These are phyloP conservation scores for Zygosaccharomyces bisporus DNA, from an alignment of 805 yeast species.

Conservation along the genomic window DNA sequence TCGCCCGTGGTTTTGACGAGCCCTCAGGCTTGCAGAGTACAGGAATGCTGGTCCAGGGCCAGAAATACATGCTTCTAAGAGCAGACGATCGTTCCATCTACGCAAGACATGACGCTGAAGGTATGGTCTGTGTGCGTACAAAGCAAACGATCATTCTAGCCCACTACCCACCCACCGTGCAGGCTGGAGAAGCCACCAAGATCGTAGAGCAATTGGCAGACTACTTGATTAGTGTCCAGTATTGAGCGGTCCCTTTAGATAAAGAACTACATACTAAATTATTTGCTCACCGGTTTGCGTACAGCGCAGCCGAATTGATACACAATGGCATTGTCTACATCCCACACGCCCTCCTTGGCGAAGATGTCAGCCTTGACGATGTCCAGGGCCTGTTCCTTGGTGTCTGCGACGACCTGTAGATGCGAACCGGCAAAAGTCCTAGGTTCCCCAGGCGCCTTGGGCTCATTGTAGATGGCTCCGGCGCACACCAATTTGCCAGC, in stretches of 20 bases:
- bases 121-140: constrained; percentile 87
- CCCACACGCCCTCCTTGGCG: constrained; percentile 70
- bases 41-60: constrained; percentile 82
- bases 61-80: constrained; percentile 80
- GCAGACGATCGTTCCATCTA: constrained; percentile 93
- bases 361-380: constrained; percentile 62
- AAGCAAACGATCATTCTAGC: constrained; percentile 88
- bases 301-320: constrained; percentile 51
- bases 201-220: constrained; percentile 96
- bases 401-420: constrained; percentile 58
- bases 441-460: constrained; percentile 40
- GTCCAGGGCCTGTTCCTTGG: constrained; percentile 61
- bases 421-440: constrained; percentile 65
- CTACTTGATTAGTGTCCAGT: constrained; percentile 83
- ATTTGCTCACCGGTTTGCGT: constrained; percentile 38
- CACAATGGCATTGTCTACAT: constrained; percentile 55
- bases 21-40: constrained; percentile 74
- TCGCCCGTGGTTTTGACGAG: constrained; percentile 77
- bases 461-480: constrained; percentile 51
- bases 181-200: constrained; percentile 92
- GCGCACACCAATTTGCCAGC: constrained; percentile 45
- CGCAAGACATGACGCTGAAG: constrained; percentile 87
- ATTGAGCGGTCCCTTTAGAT: constrained; percentile 41
- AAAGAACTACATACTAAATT: constrained; percentile 3
- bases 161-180: constrained; percentile 89